These are phyloP conservation scores for Chlamydomonas incerta DNA, from an alignment of 139 green algal genomes.

Conservation along the genomic window DNA sequence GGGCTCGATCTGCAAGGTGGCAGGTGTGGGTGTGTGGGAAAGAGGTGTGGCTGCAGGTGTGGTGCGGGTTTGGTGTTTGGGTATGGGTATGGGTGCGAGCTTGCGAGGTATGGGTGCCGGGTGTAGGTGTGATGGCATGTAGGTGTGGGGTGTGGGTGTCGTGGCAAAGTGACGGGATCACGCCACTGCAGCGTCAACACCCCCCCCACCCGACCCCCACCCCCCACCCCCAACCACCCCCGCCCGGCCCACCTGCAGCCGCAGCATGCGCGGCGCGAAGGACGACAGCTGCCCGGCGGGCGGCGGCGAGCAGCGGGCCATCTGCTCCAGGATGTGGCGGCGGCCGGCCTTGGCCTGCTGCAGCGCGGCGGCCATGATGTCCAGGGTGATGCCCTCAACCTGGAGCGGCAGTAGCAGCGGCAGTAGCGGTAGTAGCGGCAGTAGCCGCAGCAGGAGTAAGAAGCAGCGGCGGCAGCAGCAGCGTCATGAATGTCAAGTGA, in stretches of 20 bases:
- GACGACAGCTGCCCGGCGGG: slow-evolving; percentile 65
- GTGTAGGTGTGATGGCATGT: background rate
- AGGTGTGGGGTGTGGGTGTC: background rate
- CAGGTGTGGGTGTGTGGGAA: no score
- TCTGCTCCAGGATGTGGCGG: slow-evolving; percentile 85
- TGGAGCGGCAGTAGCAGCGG: no score
- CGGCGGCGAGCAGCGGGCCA: slow-evolving; percentile 76
- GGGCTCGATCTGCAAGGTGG: slow-evolving; percentile 55
- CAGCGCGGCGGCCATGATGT: slow-evolving; percentile 90
- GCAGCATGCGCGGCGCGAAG: slow-evolving; percentile 75
- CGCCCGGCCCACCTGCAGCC: slow-evolving; percentile 36
- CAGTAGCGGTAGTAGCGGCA: no score
- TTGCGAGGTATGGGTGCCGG: no score
- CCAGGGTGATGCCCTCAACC: slow-evolving; percentile 93
- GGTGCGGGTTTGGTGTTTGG: no score
- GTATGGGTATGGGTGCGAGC: no score
- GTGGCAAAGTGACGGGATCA: no score
- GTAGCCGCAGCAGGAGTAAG: no score
- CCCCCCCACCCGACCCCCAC: background rate
- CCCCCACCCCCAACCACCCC: background rate
- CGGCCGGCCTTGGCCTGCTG: slow-evolving; percentile 72
- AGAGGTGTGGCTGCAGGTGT: no score
- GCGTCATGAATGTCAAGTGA: no score
- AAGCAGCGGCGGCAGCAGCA: no score
- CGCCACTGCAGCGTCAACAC: no score